Conservation (phyloP, 2,329 filamentous ascomycete genomes). For the Escovopsis sp. region DNA sequence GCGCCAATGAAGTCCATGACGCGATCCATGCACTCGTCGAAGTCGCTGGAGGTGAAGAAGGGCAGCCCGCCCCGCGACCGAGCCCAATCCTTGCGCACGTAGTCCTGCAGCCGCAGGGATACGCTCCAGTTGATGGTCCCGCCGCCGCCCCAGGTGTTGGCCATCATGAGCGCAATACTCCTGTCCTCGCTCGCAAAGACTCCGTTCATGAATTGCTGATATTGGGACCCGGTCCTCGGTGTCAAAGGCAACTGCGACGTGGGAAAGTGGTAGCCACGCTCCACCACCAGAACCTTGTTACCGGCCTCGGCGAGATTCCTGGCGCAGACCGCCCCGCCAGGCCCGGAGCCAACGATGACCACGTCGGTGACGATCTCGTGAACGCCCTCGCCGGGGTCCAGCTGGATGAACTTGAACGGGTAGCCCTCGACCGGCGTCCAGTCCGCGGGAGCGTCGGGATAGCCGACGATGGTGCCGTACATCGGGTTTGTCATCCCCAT, state of each 20-base stretch:
- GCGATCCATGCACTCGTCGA: slow-evolving; percentile 63
- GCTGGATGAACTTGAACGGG: slow-evolving; percentile 46
- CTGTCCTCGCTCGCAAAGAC: slow-evolving; percentile 38
- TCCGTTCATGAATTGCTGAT: slow-evolving; percentile 58
- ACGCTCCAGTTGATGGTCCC: slow-evolving; percentile 79
- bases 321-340: slow-evolving; percentile 67
- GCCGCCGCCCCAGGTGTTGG: slow-evolving; percentile 68
- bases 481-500: slow-evolving; percentile 40
- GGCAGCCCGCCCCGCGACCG: slow-evolving; percentile 47
- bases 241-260: slow-evolving; percentile 61
- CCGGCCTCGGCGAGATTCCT: slow-evolving; percentile 69
- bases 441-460: slow-evolving; percentile 35
- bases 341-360: slow-evolving; percentile 74
- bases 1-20: slow-evolving; percentile 72
- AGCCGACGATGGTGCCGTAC: slow-evolving; percentile 40
- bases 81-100: slow-evolving; percentile 71
- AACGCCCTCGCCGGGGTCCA: slow-evolving; percentile 25
- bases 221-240: slow-evolving; percentile 39
- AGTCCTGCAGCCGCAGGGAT: slow-evolving; percentile 50
- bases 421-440: slow-evolving; percentile 36
- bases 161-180: slow-evolving; percentile 47
- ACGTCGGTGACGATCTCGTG: slow-evolving; percentile 63
- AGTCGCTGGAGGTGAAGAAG: slow-evolving; percentile 60
- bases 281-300: slow-evolving; percentile 61
- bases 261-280: slow-evolving; percentile 66